phyloP scores from a whole-genome alignment of 2,329 filamentous ascomycete genomes.

The Hyphodiscus sp. region DNA sequence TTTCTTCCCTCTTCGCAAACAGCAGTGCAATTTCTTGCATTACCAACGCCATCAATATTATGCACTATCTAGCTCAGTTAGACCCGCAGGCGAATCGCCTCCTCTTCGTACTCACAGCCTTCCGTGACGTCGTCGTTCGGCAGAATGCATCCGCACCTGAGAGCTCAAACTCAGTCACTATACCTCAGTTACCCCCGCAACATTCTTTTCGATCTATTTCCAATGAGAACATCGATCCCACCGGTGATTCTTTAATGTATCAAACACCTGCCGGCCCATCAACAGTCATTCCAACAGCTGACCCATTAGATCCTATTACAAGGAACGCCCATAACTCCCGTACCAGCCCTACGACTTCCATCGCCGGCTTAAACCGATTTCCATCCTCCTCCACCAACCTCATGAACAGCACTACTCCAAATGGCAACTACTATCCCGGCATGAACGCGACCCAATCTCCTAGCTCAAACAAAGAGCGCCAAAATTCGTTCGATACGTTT shows the following conservation, averaged over 20 bases:
- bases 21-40: conserved; percentile 36
- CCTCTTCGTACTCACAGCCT: conserved; percentile 43
- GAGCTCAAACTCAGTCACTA: not conserved
- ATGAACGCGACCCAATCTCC: not conserved
- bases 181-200: not conserved
- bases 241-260: conserved; percentile 3
- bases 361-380: too few relatives aligned
- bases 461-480: not conserved
- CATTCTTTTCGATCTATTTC: not conserved
- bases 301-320: not conserved
- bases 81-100: conserved; percentile 46
- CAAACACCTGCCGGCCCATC: not conserved
- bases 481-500: conserved; percentile 11
- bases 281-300: not conserved
- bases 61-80: conserved; percentile 41
- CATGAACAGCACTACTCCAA: not conserved
- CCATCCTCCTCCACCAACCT: not conserved
- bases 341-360: not conserved
- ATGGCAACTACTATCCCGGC: not conserved
- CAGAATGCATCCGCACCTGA: conserved; percentile 7
- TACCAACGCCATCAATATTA: conserved; percentile 39
- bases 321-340: not conserved
- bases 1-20: conserved; percentile 43
- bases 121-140: conserved; percentile 35
- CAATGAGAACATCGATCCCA: conserved; percentile 7